Evolutionary conservation across 2,329 filamentous ascomycete genomes (phyloP).

Genomic region (Ophiocordyceps unilateralis): DNA sequence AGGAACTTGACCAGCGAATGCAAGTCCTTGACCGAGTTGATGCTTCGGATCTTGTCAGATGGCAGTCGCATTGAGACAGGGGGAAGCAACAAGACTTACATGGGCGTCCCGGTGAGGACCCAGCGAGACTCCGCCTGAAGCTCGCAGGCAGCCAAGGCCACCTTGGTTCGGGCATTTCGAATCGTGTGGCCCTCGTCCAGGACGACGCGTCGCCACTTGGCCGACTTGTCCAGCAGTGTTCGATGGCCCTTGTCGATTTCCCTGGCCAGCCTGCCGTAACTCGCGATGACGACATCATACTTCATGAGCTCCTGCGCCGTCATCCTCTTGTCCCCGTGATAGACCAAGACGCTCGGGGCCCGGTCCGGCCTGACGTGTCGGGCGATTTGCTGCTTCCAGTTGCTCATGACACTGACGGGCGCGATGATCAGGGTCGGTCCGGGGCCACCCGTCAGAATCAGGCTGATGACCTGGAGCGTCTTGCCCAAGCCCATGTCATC

Average conservation of each 20-base stretch:
- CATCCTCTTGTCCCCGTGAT: constrained; percentile 49
- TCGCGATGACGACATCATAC: constrained; percentile 68
- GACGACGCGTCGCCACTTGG: constrained; percentile 63
- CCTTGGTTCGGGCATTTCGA: constrained; percentile 59
- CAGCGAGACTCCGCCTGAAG: constrained; percentile 58
- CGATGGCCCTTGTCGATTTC: constrained; percentile 39
- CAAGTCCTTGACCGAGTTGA: constrained; percentile 68
- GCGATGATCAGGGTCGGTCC: constrained; percentile 64
- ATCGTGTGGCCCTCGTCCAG: constrained; percentile 75
- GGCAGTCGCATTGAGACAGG: background rate
- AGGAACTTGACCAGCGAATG: constrained; percentile 68
- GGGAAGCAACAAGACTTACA: constrained; percentile 24
- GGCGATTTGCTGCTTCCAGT: constrained; percentile 69
- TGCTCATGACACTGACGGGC: constrained; percentile 75
- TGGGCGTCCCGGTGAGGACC: constrained; percentile 67
- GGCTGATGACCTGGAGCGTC: constrained; percentile 69
- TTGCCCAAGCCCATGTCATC: constrained; percentile 92
- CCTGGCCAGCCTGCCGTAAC: constrained; percentile 57
- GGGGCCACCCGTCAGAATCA: constrained; percentile 43
- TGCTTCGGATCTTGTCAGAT: constrained; percentile 20
- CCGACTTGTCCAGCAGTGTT: constrained; percentile 15
- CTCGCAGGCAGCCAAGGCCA: constrained; percentile 47
- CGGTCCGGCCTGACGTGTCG: constrained; percentile 51
- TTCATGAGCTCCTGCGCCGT: constrained; percentile 39
- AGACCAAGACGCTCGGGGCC: constrained; percentile 50